A percentile compares a stretch with the other conserved stretches of the same genome.
phyloP scores from a whole-genome alignment of 495 filamentous ascomycete genomes.

The Trichoderma gamsii region DNA sequence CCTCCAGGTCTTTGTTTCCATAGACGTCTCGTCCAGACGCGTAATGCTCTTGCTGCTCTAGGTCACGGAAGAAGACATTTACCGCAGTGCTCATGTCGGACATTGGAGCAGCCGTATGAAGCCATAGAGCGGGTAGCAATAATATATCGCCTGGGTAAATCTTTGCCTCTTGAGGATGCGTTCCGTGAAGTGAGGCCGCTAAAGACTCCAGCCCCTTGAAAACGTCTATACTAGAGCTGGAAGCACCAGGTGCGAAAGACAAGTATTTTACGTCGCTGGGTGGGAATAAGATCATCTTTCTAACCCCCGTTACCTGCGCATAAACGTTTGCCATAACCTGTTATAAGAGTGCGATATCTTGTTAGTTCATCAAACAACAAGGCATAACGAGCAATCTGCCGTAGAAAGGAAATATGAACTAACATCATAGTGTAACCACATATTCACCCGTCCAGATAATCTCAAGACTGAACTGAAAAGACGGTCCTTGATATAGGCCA shows the following conservation, averaged over 20 bases:
- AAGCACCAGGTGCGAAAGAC: constrained; percentile 66
- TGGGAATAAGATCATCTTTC: constrained; percentile 70
- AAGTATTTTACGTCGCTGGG: constrained; percentile 66
- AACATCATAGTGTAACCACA: constrained; percentile 93
- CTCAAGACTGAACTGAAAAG: constrained; percentile 76
- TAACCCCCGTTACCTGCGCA: constrained; percentile 68
- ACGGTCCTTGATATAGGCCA: constrained; percentile 53
- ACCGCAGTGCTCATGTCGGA: constrained; percentile 64
- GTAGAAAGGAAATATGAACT: constrained; percentile 22
- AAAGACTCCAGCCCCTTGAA: constrained; percentile 42
- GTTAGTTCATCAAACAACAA: not conserved
- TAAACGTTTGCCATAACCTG: constrained; percentile 86
- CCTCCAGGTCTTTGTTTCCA: constrained; percentile 77
- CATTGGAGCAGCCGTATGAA: constrained; percentile 67
- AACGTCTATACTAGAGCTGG: constrained; percentile 68
- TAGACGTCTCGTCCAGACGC: constrained; percentile 77
- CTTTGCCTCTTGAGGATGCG: constrained; percentile 59
- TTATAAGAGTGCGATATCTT: constrained; percentile 8
- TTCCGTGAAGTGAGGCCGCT: constrained; percentile 36
- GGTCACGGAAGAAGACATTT: constrained; percentile 77
- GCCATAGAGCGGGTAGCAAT: constrained; percentile 76
- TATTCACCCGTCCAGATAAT: constrained; percentile 73
- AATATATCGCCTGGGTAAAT: constrained; percentile 68
- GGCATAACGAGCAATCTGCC: not conserved
- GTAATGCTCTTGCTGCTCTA: constrained; percentile 53